Conservation (phyloP, 371 early-diverging fungal species). For the Synchytrium microbalum region DNA sequence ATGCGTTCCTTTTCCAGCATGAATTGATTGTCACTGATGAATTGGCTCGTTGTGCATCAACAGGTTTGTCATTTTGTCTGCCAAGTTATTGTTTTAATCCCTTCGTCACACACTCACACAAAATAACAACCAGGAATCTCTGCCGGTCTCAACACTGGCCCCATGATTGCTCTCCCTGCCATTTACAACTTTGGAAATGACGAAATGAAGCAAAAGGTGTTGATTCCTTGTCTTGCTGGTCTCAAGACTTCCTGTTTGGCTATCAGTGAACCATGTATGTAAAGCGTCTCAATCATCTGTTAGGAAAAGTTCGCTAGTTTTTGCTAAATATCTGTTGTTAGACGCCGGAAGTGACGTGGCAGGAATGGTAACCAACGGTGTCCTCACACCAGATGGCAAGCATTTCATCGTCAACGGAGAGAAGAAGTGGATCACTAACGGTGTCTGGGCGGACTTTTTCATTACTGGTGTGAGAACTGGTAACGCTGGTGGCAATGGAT, state of each 20-base stretch:
- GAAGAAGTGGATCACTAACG: constrained; percentile 45
- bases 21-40: constrained; percentile 43
- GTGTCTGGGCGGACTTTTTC: no score
- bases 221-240: constrained; percentile 21
- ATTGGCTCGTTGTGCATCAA: constrained; percentile 22
- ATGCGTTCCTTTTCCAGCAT: no score
- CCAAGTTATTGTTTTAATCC: no score
- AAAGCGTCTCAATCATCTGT: no score
- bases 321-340: no score
- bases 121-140: no score
- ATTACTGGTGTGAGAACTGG: constrained; percentile 19
- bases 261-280: constrained; percentile 39
- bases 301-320: no score
- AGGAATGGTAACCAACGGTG: constrained; percentile 31
- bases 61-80: constrained; percentile 29
- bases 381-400: constrained; percentile 33
- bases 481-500: constrained; percentile 13
- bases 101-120: no score
- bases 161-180: no score
- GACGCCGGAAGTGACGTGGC: constrained; percentile 39
- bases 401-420: constrained; percentile 46
- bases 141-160: no score
- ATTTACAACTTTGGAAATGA: constrained; percentile 27
- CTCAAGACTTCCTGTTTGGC: constrained; percentile 32
- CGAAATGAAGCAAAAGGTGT: constrained; percentile 23